phyloP scores from a whole-genome alignment of 495 filamentous ascomycete species.

The Sabuloglossum arenarium region DNA sequence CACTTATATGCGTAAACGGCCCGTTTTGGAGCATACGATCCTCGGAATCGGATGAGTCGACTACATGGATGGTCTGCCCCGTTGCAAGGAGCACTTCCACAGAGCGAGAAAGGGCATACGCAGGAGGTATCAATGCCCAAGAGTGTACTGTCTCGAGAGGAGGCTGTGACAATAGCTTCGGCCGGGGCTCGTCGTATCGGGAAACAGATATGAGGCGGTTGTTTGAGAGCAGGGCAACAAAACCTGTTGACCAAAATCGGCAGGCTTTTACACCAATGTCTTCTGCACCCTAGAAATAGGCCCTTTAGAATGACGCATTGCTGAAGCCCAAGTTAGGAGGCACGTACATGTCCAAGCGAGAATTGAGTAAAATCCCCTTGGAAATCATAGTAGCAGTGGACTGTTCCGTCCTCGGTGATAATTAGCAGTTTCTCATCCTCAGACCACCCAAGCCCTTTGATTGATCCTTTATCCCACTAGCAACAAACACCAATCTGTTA shows the following conservation, averaged over 20 bases:
- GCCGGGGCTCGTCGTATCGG: slow-evolving; percentile 75
- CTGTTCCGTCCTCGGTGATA: slow-evolving; percentile 73
- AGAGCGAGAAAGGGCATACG: slow-evolving; percentile 77
- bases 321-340: too few species aligned
- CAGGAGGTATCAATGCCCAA: slow-evolving; percentile 78
- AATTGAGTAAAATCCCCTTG: slow-evolving; percentile 92
- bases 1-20: slow-evolving; percentile 72
- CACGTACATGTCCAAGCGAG: slow-evolving; percentile 59
- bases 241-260: slow-evolving; percentile 76
- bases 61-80: slow-evolving; percentile 60
- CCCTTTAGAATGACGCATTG: not conserved
- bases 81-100: slow-evolving; percentile 87
- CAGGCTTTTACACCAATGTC: slow-evolving; percentile 71
- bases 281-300: slow-evolving; percentile 45
- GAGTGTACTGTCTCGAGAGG: slow-evolving; percentile 64
- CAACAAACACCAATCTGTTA: slow-evolving; percentile 12
- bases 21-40: slow-evolving; percentile 79
- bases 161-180: slow-evolving; percentile 57
- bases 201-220: slow-evolving; percentile 75
- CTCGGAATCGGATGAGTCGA: slow-evolving; percentile 76
- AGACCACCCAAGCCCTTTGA: slow-evolving; percentile 87
- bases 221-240: slow-evolving; percentile 82
- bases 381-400: slow-evolving; percentile 78
- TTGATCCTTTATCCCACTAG: slow-evolving; percentile 77
- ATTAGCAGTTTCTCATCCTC: slow-evolving; percentile 88